A percentile compares a stretch with the other conserved stretches of the same genome.
Evolutionary conservation across 2,329 filamentous ascomycete genomes (phyloP).

Genomic region (Exophiala aquamarina): DNA sequence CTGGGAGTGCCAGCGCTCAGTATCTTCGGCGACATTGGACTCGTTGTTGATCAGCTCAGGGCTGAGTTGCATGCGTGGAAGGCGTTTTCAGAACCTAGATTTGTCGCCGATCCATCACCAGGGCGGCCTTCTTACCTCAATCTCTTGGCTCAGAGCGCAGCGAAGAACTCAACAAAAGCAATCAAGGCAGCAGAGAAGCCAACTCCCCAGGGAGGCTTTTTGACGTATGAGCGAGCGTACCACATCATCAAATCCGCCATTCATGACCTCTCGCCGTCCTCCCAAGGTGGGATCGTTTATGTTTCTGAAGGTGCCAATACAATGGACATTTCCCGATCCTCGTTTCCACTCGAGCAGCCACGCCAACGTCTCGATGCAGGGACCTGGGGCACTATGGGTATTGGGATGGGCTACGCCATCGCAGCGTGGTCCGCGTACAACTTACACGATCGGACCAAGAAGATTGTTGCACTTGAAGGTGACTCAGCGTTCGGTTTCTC

Average conservation of each 20-base stretch:
- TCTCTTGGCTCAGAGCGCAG: slow-evolving; percentile 31
- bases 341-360: slow-evolving; percentile 55
- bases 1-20: slow-evolving; percentile 44
- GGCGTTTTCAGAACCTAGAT: slow-evolving; percentile 37
- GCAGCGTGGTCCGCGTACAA: slow-evolving; percentile 59
- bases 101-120: slow-evolving; percentile 32
- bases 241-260: slow-evolving; percentile 53
- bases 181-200: slow-evolving; percentile 41
- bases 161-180: slow-evolving; percentile 50
- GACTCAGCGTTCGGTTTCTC: slow-evolving; percentile 59
- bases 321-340: slow-evolving; percentile 60
- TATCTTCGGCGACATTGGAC: slow-evolving; percentile 52
- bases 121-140: slow-evolving; percentile 31
- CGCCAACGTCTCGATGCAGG: slow-evolving; percentile 58
- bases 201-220: slow-evolving; percentile 36
- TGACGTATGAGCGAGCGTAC: slow-evolving; percentile 54
- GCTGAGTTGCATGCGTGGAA: slow-evolving; percentile 45
- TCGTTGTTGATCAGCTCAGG: slow-evolving; percentile 50
- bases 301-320: slow-evolving; percentile 61
- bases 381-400: slow-evolving; percentile 61
- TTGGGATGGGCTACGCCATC: slow-evolving; percentile 58
- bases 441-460: slow-evolving; percentile 44
- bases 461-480: slow-evolving; percentile 57
- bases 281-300: slow-evolving; percentile 53
- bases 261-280: slow-evolving; percentile 45